These are phyloP conservation scores for Penicillium cinerascens DNA, from an alignment of 495 filamentous ascomycete species.

Conservation along the genomic window DNA sequence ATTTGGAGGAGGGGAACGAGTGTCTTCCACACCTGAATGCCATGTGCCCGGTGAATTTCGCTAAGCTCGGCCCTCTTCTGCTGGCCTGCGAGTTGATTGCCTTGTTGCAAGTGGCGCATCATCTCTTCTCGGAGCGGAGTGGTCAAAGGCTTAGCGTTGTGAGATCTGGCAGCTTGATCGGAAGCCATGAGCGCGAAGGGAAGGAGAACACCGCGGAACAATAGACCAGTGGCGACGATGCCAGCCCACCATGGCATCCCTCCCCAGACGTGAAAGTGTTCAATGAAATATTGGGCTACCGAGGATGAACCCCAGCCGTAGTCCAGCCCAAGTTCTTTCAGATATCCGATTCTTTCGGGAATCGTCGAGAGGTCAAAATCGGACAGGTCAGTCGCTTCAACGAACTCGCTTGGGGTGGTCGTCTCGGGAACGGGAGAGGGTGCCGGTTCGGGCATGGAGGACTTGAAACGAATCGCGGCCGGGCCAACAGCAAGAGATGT, in stretches of 20 bases:
- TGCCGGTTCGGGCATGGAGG: slow-evolving; percentile 31
- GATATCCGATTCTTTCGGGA: slow-evolving; percentile 74
- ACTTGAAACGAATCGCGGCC: slow-evolving; percentile 43
- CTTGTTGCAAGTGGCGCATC: slow-evolving; percentile 27
- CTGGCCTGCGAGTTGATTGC: slow-evolving; percentile 43
- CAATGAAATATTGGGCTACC: slow-evolving; percentile 66
- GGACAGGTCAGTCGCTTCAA: slow-evolving; percentile 19
- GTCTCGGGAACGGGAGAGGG: slow-evolving; percentile 19
- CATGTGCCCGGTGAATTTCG: slow-evolving; percentile 47
- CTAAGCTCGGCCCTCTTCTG: slow-evolving; percentile 42
- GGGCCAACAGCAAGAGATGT: slow-evolving; percentile 19
- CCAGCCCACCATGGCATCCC: slow-evolving; percentile 81
- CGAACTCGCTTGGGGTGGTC: slow-evolving; percentile 4
- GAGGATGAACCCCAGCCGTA: slow-evolving; percentile 76
- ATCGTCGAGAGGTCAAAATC: slow-evolving; percentile 46
- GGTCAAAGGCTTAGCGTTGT: slow-evolving; percentile 37
- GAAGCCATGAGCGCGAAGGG: slow-evolving; percentile 52
- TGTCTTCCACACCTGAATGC: slow-evolving; percentile 49
- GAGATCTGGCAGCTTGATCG: slow-evolving; percentile 54
- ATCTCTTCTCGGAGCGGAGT: slow-evolving; percentile 39
- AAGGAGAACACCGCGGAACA: slow-evolving; percentile 63
- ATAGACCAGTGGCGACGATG: slow-evolving; percentile 59
- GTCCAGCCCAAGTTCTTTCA: slow-evolving; percentile 78
- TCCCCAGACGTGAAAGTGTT: slow-evolving; percentile 72
- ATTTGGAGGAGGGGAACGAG: slow-evolving; percentile 62